These are phyloP conservation scores for Pythium apleroticum DNA, from an alignment of 352 stramenopile genomes.

Conservation along the genomic window DNA sequence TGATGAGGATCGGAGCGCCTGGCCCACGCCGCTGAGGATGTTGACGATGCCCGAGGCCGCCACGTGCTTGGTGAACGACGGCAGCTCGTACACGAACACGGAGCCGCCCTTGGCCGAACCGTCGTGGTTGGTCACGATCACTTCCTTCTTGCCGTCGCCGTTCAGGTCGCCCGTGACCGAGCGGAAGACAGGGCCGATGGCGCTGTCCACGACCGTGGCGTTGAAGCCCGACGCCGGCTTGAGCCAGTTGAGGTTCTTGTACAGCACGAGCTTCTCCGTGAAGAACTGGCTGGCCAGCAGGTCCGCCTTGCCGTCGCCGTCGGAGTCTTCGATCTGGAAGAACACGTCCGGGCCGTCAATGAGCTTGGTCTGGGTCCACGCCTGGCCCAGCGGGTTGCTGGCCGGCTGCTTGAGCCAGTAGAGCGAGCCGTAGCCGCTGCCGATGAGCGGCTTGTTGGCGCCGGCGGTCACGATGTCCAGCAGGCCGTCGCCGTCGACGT, in stretches of 20 bases:
- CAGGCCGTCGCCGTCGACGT: conserved; percentile 19
- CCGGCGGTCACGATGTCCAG: conserved; percentile 23
- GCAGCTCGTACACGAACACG: conserved; percentile 25
- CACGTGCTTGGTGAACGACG: conserved; percentile 19
- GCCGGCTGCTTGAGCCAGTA: conserved; percentile 26
- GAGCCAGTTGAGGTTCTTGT: conserved; percentile 26
- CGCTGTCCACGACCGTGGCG: conserved; percentile 21
- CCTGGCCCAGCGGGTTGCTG: conserved; percentile 20
- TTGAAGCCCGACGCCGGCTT: conserved; percentile 16
- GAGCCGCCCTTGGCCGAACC: conserved; percentile 2
- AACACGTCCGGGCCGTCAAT: conserved; percentile 21
- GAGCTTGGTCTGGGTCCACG: conserved; percentile 23
- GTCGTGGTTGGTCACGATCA: conserved; percentile 21
- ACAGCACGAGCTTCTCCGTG: conserved; percentile 23
- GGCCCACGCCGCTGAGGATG: conserved; percentile 24
- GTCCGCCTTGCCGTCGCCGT: conserved; percentile 16
- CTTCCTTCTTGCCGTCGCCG: conserved; percentile 21
- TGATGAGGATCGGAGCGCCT: conserved; percentile 21
- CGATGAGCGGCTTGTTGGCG: conserved; percentile 23
- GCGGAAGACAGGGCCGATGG: conserved; percentile 20
- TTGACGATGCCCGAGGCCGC: conserved; percentile 23
- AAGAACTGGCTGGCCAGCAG: conserved; percentile 22
- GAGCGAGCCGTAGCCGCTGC: conserved; percentile 21
- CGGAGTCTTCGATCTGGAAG: conserved; percentile 24
- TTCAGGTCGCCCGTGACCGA: conserved; percentile 22